A percentile compares a stretch with the other conserved stretches of the same genome.
phyloP scores from a whole-genome alignment of 78 protist species.

The Anaeramoeba flamelloides region DNA sequence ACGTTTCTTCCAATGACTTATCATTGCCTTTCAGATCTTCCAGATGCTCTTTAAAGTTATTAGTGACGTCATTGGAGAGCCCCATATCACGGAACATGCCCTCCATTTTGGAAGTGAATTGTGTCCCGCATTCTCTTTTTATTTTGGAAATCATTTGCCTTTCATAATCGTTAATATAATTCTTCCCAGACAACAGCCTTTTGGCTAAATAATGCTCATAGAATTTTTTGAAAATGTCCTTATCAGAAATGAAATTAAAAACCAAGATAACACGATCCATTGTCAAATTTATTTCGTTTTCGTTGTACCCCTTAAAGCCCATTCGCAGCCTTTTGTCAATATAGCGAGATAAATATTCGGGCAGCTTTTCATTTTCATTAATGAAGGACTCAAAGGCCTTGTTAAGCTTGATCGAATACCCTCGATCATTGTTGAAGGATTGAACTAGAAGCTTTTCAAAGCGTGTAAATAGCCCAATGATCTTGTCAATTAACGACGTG shows the following conservation, averaged over 20 bases:
- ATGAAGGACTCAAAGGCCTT: conserved; percentile 9
- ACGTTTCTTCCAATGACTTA: not conserved
- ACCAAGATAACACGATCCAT: no score
- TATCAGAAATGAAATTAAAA: no score
- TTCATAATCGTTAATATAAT: conserved; percentile 62
- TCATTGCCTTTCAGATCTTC: no score
- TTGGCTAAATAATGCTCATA: no score
- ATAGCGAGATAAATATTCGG: conserved; percentile 21
- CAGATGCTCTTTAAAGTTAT: conserved; percentile 17
- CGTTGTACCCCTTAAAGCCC: conserved; percentile 46
- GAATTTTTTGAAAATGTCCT: no score
- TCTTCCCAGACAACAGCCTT: conserved; percentile 60
- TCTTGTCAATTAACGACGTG: no score
- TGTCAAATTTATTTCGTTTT: conserved; percentile 57
- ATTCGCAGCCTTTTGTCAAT: conserved; percentile 24
- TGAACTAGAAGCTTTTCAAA: no score
- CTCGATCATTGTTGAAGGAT: no score
- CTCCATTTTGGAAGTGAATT: conserved; percentile 68
- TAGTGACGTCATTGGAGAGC: conserved; percentile 35
- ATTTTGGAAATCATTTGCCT: conserved; percentile 59
- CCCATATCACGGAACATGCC: conserved; percentile 87
- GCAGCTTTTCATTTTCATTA: conserved; percentile 4
- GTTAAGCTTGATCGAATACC: no score
- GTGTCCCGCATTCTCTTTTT: conserved; percentile 70
- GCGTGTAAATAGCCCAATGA: no score